These are phyloP conservation scores for Neofusicoccum cordaticola DNA, from an alignment of 2,329 filamentous ascomycete genomes.

Conservation along the genomic window DNA sequence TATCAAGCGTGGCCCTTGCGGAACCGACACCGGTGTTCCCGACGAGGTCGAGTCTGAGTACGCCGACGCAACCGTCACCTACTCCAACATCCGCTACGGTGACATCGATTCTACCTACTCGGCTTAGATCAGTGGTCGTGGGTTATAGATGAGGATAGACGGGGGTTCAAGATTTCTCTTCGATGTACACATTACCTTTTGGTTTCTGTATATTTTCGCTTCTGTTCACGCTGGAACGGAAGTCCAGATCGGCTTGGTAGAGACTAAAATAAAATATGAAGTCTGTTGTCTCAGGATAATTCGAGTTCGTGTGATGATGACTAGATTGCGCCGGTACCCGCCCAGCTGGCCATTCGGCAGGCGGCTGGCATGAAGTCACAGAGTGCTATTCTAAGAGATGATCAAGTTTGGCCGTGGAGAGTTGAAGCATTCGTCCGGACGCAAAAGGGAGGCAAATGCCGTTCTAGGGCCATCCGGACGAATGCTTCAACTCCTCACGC, in stretches of 20 bases:
- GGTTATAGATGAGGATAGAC: constrained; percentile 2
- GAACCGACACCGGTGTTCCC: constrained; percentile 35
- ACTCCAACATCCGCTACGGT: constrained; percentile 41
- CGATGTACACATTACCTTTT: background rate
- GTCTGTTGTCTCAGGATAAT: background rate
- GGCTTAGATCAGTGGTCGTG: background rate
- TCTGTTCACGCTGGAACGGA: background rate
- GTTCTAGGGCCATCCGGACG: too few relatives aligned
- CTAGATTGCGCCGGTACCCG: too few relatives aligned
- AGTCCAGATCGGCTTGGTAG: background rate
- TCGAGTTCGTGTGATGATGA: background rate
- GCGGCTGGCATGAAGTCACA: too few relatives aligned
- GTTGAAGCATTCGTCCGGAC: background rate
- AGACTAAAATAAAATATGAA: background rate
- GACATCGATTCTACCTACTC: constrained; percentile 39
- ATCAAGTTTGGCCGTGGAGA: background rate
- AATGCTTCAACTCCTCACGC: too few relatives aligned
- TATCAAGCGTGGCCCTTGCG: constrained; percentile 37
- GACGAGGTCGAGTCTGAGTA: constrained; percentile 36
- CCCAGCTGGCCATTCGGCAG: too few relatives aligned
- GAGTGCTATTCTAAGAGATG: too few relatives aligned
- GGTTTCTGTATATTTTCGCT: background rate
- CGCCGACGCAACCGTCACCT: constrained; percentile 35
- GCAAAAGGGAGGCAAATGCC: background rate
- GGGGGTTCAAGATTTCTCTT: background rate